A percentile compares a stretch with the other conserved stretches of the same genome.
phyloP scores from a whole-genome alignment of 306 rosid genomes.

The Lathyrus aphaca region DNA sequence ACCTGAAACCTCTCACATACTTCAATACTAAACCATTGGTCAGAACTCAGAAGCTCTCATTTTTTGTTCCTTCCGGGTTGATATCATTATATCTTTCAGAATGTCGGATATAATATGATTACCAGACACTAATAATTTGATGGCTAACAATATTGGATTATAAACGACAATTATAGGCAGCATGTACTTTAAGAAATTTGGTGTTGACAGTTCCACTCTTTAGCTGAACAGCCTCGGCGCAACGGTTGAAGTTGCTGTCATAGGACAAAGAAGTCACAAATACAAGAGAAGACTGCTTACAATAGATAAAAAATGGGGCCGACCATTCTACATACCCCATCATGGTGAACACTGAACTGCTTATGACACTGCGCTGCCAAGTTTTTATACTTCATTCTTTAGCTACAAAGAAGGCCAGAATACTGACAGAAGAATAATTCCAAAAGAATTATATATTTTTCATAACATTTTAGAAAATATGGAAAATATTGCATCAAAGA shows the following conservation, averaged over 20 bases:
- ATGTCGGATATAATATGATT: background rate
- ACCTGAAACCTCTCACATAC: background rate
- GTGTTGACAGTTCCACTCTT: background rate
- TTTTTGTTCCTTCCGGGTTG: background rate
- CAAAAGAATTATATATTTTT: background rate
- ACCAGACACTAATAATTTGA: background rate
- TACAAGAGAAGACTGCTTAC: slow-evolving; percentile 1
- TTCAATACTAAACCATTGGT: slow-evolving; percentile 4
- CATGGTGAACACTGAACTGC: background rate
- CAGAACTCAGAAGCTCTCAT: background rate
- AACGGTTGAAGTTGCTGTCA: background rate
- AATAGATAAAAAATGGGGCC: background rate
- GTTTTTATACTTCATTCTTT: background rate
- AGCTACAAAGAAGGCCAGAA: background rate
- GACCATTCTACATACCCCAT: background rate
- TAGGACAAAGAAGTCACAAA: background rate
- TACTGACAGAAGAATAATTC: background rate
- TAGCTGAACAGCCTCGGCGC: background rate
- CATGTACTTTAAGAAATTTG: background rate
- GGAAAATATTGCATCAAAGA: background rate
- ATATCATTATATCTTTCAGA: background rate
- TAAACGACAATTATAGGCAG: background rate
- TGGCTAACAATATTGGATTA: background rate
- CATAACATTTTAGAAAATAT: background rate
- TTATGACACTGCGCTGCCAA: background rate